A percentile compares a stretch with the other conserved stretches of the same genome.
phyloP scores from a whole-genome alignment of 2,329 filamentous ascomycete species.

The Thelonectria rubi region DNA sequence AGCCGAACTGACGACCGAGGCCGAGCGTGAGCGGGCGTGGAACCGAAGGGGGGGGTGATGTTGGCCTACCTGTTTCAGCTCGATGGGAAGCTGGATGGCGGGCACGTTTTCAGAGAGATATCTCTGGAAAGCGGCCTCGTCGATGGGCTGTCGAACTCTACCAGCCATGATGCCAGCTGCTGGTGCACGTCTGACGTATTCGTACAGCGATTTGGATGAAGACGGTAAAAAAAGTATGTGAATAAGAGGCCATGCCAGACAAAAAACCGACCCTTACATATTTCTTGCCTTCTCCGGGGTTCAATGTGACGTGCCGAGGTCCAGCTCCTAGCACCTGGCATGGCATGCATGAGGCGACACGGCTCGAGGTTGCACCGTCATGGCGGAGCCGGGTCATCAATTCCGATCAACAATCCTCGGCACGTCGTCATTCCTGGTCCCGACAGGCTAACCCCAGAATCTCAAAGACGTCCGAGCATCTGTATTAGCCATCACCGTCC shows the following conservation, averaged over 20 bases:
- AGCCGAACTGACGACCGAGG: constrained; percentile 76
- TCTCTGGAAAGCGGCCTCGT: constrained; percentile 78
- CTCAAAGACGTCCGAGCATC: neutral
- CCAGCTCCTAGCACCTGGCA: constrained; percentile 19
- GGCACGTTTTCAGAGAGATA: constrained; percentile 85
- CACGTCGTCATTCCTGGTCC: constrained; percentile 13
- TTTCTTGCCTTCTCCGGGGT: constrained; percentile 26
- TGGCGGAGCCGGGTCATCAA: constrained; percentile 27
- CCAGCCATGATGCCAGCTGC: constrained; percentile 73
- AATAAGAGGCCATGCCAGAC: neutral
- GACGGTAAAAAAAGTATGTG: neutral
- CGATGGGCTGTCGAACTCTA: constrained; percentile 87
- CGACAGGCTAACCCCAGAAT: neutral
- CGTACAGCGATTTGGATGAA: neutral
- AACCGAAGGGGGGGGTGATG: neutral
- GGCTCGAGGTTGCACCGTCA: constrained; percentile 18
- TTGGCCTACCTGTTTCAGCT: constrained; percentile 83
- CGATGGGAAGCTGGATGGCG: constrained; percentile 81
- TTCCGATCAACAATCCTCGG: constrained; percentile 27
- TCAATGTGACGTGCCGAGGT: constrained; percentile 38
- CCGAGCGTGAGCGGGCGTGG: neutral
- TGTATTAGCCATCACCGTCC: too few species aligned
- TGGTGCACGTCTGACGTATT: too few species aligned
- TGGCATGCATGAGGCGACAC: constrained; percentile 8
- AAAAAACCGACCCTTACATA: constrained; percentile 14